These are phyloP conservation scores for Tolypocladium paradoxum DNA, from an alignment of 2,329 filamentous ascomycete genomes.

Conservation along the genomic window DNA sequence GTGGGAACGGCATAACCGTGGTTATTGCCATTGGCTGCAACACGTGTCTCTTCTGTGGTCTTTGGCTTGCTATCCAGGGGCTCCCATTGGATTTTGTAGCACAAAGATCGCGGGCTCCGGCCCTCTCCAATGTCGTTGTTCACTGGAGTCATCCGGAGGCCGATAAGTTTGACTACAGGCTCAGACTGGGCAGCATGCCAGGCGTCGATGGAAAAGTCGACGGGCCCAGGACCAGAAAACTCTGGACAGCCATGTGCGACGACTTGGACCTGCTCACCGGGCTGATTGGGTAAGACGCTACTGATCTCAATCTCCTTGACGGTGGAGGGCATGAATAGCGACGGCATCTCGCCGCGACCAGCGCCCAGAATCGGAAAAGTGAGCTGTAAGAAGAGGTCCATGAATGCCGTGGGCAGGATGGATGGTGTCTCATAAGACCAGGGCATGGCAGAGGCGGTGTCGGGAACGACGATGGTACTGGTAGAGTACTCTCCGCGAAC, in stretches of 20 bases:
- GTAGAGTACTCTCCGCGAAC: constrained; percentile 8
- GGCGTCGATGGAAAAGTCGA: constrained; percentile 23
- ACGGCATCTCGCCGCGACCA: constrained; percentile 15
- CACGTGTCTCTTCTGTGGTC: background rate
- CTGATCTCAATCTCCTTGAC: constrained; percentile 20
- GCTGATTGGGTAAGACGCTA: constrained; percentile 10
- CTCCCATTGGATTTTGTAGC: constrained; percentile 36
- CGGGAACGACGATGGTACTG: constrained; percentile 24
- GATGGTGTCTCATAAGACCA: constrained; percentile 29
- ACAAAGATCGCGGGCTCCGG: constrained; percentile 18
- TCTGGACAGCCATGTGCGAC: constrained; percentile 15
- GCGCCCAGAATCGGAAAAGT: constrained; percentile 26
- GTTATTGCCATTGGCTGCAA: background rate
- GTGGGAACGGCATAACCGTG: background rate
- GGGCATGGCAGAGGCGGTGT: constrained; percentile 35
- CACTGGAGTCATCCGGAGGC: constrained; percentile 29
- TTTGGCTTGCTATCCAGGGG: constrained; percentile 12
- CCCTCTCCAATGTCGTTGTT: constrained; percentile 18
- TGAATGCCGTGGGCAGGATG: constrained; percentile 32
- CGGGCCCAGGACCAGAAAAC: constrained; percentile 12
- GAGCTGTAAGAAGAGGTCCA: constrained; percentile 34
- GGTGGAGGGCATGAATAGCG: constrained; percentile 25
- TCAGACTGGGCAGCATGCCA: constrained; percentile 14
- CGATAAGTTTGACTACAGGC: constrained; percentile 24
- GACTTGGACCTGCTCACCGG: constrained; percentile 17